Evolutionary conservation across 495 filamentous ascomycete species (phyloP).

Genomic region (Annulohypoxylon stygium): DNA sequence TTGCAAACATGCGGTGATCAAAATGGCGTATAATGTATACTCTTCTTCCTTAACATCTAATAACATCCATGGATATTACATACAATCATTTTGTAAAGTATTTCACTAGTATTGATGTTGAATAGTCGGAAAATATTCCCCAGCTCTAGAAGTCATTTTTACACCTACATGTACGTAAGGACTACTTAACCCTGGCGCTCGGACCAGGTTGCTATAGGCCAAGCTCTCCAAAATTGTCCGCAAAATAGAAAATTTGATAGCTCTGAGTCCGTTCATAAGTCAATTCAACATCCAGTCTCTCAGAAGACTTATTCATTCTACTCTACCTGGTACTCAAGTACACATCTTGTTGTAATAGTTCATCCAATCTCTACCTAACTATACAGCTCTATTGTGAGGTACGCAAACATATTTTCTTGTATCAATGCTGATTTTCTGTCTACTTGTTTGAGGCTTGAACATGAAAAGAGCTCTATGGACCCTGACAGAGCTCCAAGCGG

Average conservation of each 20-base stretch:
- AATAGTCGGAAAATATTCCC: not conserved
- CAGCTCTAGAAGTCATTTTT: not conserved
- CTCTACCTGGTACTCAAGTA: not conserved
- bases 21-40: too few species aligned
- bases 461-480: conserved; percentile 17
- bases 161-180: not conserved
- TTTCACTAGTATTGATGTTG: not conserved
- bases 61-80: not conserved
- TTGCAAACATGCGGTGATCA: too few species aligned
- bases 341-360: not conserved
- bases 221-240: not conserved
- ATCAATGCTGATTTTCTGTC: not conserved
- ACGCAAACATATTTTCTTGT: conserved; percentile 11
- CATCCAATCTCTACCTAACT: not conserved
- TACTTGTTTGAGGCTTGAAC: not conserved
- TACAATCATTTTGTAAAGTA: not conserved
- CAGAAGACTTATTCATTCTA: not conserved
- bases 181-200: conserved; percentile 2
- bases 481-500: conserved; percentile 24
- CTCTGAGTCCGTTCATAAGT: not conserved
- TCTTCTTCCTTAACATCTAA: too few species aligned
- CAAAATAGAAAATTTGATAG: conserved; percentile 9
- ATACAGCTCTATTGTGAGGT: not conserved
- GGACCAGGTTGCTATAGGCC: not conserved
- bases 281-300: not conserved